A percentile compares a stretch with the other conserved stretches of the same genome.
These are phyloP conservation scores for Medicago lupulina DNA, from an alignment of 306 rosid species.

Conservation along the genomic window DNA sequence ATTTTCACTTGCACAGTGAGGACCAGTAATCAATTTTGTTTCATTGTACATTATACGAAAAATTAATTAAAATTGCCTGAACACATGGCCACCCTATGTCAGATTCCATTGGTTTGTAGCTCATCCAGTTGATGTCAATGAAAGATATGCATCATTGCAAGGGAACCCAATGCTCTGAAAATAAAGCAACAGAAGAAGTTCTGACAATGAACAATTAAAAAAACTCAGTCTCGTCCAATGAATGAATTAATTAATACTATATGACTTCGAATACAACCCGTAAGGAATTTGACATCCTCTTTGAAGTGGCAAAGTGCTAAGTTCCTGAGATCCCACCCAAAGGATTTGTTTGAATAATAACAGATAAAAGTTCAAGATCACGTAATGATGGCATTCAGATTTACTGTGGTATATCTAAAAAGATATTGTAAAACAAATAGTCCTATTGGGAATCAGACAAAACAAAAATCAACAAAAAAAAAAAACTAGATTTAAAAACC, in stretches of 20 bases:
- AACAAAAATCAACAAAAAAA: no score
- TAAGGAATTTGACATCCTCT: constrained; percentile 52
- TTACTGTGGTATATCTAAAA: constrained; percentile 45
- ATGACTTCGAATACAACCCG: constrained; percentile 41
- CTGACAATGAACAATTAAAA: constrained; percentile 37
- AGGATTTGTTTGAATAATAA: constrained; percentile 32
- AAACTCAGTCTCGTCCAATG: constrained; percentile 1
- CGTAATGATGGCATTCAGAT: constrained; percentile 42
- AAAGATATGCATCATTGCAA: constrained; percentile 56
- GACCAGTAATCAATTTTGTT: constrained; percentile 50
- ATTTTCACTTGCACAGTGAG: constrained; percentile 10
- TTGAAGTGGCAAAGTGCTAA: constrained; percentile 37
- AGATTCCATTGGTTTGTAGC: constrained; percentile 66
- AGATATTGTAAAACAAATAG: constrained; percentile 51
- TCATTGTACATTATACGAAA: constrained; percentile 23
- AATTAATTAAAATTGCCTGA: constrained; percentile 37
- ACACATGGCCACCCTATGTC: constrained; percentile 63
- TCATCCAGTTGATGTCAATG: constrained; percentile 49
- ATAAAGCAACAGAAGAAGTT: constrained; percentile 40
- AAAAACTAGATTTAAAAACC: constrained; percentile 10
- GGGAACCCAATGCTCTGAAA: constrained; percentile 53
- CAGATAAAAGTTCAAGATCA: constrained; percentile 49
- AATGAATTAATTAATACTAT: constrained; percentile 24
- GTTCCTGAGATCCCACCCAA: constrained; percentile 32
- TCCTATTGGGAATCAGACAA: constrained; percentile 42